These are phyloP conservation scores for Mentha longifolia DNA, from an alignment of 257 asterid genomes.

Conservation along the genomic window DNA sequence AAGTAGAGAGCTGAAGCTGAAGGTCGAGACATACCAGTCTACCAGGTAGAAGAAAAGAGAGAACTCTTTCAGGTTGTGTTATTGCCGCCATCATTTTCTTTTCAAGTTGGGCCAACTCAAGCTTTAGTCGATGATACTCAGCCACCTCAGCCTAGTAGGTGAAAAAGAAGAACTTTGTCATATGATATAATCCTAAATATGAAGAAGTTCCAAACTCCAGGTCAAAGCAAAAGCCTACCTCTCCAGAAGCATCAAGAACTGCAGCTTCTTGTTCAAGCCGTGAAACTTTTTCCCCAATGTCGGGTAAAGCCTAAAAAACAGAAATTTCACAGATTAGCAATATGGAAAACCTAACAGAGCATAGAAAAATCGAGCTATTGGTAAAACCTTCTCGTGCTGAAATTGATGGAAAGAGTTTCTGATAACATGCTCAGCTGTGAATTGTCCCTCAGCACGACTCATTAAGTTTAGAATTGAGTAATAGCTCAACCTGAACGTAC, in stretches of 20 bases:
- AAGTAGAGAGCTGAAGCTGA: slow-evolving; percentile 11
- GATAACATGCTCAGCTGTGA: slow-evolving; percentile 98
- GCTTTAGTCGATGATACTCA: slow-evolving; percentile 82
- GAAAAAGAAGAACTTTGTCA: slow-evolving; percentile 29
- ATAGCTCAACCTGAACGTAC: slow-evolving; percentile 97
- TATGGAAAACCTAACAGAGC: slow-evolving; percentile 19
- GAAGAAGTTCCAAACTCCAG: slow-evolving; percentile 29
- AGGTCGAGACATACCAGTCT: slow-evolving; percentile 74
- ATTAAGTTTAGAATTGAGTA: slow-evolving; percentile 88
- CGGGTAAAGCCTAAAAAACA: slow-evolving; percentile 81
- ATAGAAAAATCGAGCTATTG: slow-evolving; percentile 19
- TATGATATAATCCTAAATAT: slow-evolving; percentile 10
- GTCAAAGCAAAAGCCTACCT: slow-evolving; percentile 51
- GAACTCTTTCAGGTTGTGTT: slow-evolving; percentile 84
- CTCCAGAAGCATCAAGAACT: slow-evolving; percentile 88
- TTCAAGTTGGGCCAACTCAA: slow-evolving; percentile 76
- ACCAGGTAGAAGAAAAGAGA: slow-evolving; percentile 88
- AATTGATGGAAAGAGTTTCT: slow-evolving; percentile 92
- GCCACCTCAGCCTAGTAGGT: slow-evolving; percentile 77
- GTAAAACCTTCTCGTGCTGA: slow-evolving; percentile 91
- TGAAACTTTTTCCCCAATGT: slow-evolving; percentile 76
- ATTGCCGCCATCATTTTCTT: slow-evolving; percentile 91
- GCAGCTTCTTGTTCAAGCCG: slow-evolving; percentile 93
- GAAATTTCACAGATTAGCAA: slow-evolving; percentile 36
- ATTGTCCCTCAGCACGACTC: slow-evolving; percentile 99